phyloP scores from a whole-genome alignment of 129 eudicot genomes.

The Lactuca sativa region DNA sequence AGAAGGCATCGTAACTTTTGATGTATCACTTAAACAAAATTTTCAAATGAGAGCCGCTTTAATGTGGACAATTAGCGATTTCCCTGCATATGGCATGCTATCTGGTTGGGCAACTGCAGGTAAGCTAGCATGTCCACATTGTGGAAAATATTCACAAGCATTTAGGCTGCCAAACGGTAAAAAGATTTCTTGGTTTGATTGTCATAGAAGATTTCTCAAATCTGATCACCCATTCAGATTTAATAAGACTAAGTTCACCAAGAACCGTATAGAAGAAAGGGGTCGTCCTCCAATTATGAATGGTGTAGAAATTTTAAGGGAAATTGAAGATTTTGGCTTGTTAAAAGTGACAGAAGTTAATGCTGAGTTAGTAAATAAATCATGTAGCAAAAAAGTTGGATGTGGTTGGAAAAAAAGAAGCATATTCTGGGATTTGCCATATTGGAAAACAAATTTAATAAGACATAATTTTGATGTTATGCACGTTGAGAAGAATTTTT shows the following conservation, averaged over 20 bases:
- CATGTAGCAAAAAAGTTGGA: too few relatives aligned
- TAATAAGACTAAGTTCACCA: background rate
- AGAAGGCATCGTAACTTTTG: background rate
- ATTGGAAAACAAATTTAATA: conserved; percentile 11
- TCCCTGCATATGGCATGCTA: conserved; percentile 20
- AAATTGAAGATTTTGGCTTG: background rate
- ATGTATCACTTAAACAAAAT: background rate
- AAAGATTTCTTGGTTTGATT: too few relatives aligned
- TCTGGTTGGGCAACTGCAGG: conserved; percentile 20
- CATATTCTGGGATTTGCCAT: conserved; percentile 29
- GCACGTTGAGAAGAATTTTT: conserved; percentile 31
- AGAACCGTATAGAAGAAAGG: background rate
- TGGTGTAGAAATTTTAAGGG: background rate
- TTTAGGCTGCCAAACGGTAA: too few relatives aligned
- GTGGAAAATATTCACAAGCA: too few relatives aligned
- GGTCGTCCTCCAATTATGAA: background rate
- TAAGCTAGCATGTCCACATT: too few relatives aligned
- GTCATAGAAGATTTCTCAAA: background rate
- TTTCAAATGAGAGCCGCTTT: background rate
- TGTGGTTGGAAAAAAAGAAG: too few relatives aligned
- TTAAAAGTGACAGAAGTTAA: conserved; percentile 16
- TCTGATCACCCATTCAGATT: background rate
- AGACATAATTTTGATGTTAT: conserved; percentile 32
- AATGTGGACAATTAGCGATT: conserved; percentile 27
- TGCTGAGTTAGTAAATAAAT: too few relatives aligned